Evolutionary conservation across 2,329 filamentous ascomycete genomes (phyloP).

Genomic region (Talaromyces marneffei): DNA sequence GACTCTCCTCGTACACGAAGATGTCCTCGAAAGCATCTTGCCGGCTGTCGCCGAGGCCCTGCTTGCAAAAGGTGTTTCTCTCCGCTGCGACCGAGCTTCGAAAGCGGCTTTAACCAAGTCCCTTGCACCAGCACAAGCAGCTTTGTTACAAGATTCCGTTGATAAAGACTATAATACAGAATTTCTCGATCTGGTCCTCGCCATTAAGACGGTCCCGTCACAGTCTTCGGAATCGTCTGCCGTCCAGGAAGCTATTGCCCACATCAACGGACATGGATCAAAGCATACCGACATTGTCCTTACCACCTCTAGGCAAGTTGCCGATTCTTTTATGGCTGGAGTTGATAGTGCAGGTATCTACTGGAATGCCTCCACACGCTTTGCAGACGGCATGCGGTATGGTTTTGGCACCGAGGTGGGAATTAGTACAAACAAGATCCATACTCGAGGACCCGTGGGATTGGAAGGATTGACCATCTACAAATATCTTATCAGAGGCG

Average conservation of each 20-base stretch:
- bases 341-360: conserved; percentile 90
- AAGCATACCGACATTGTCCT: conserved; percentile 92
- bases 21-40: conserved; percentile 61
- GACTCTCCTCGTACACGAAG: conserved; percentile 76
- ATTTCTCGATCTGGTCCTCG: conserved; percentile 77
- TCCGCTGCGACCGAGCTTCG: conserved; percentile 70
- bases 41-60: conserved; percentile 69
- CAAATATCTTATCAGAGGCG: conserved; percentile 84
- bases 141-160: conserved; percentile 58
- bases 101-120: conserved; percentile 56
- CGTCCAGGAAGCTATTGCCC: conserved; percentile 62
- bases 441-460: conserved; percentile 86
- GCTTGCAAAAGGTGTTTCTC: conserved; percentile 66
- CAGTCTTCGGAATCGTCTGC: conserved; percentile 38
- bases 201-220: conserved; percentile 68
- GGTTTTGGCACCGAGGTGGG: conserved; percentile 98
- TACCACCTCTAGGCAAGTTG: conserved; percentile 60
- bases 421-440: conserved; percentile 98
- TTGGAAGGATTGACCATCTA: conserved; percentile 94
- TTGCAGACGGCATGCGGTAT: conserved; percentile 94
- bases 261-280: conserved; percentile 89
- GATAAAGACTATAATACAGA: conserved; percentile 79
- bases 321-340: conserved; percentile 75
- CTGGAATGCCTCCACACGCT: conserved; percentile 92
- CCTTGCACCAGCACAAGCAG: conserved; percentile 39